A percentile compares a stretch with the other conserved stretches of the same genome.
Evolutionary conservation across 2,329 filamentous ascomycete genomes (phyloP).

Genomic region (Tolypocladium pustulatum): DNA sequence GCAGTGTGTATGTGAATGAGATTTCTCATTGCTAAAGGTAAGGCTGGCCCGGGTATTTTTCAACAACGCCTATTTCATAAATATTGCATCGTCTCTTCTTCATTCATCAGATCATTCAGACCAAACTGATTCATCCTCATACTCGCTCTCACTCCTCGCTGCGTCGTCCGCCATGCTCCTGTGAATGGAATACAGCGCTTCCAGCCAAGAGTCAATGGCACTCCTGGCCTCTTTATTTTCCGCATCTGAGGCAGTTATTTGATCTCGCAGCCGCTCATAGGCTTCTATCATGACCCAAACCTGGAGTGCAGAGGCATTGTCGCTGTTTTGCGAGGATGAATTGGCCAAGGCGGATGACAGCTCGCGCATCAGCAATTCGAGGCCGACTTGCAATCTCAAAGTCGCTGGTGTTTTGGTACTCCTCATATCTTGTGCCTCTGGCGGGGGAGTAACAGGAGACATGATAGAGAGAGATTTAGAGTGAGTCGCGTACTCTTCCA

Average conservation of each 20-base stretch:
- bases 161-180: slow-evolving; percentile 12
- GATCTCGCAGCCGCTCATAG: slow-evolving; percentile 41
- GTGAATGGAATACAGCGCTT: slow-evolving; percentile 37
- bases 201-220: slow-evolving; percentile 37
- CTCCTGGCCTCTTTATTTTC: slow-evolving; percentile 19
- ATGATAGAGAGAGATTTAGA: slow-evolving; percentile 34
- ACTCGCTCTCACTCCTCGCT: slow-evolving; percentile 16
- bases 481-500: slow-evolving; percentile 36
- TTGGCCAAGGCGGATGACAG: slow-evolving; percentile 30
- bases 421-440: slow-evolving; percentile 5
- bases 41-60: neutral
- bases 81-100: neutral
- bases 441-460: slow-evolving; percentile 20
- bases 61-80: neutral
- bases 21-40: too few species aligned
- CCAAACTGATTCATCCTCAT: slow-evolving; percentile 10
- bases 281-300: slow-evolving; percentile 49
- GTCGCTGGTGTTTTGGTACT: slow-evolving; percentile 14
- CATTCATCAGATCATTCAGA: neutral
- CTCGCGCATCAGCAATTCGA: slow-evolving; percentile 39
- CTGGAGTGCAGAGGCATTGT: slow-evolving; percentile 35
- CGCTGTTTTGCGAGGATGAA: slow-evolving; percentile 10
- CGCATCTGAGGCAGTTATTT: slow-evolving; percentile 25
- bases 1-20: too few species aligned
- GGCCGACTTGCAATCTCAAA: slow-evolving; percentile 37